phyloP scores from a whole-genome alignment of 2,329 filamentous ascomycete genomes.

The Pyrenochaeta sp. region DNA sequence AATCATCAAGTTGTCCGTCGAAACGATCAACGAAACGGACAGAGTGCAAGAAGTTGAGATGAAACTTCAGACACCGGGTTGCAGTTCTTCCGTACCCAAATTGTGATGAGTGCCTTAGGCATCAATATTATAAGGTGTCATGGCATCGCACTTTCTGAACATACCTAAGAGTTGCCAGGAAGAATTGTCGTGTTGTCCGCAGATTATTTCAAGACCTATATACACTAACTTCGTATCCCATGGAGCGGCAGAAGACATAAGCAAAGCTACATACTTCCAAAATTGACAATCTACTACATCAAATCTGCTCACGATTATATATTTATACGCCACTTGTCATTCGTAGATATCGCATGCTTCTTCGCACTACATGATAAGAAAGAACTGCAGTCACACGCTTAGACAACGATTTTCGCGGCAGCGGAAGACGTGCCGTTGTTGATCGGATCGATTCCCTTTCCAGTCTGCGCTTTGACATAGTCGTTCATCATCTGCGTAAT shows the following conservation, averaged over 20 bases:
- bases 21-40: not conserved
- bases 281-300: not conserved
- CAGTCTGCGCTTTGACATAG: conserved; percentile 40
- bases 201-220: not conserved
- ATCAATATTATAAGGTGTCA: not conserved
- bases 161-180: too few relatives aligned
- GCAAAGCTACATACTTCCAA: not conserved
- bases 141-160: not conserved
- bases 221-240: not conserved
- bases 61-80: not conserved
- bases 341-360: too few relatives aligned
- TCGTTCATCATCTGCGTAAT: conserved; percentile 48
- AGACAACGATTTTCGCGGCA: conserved; percentile 10
- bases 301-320: too few relatives aligned
- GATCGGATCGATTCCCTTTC: conserved; percentile 16
- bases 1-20: too few relatives aligned
- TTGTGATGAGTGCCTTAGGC: not conserved
- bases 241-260: not conserved
- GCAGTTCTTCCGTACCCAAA: not conserved
- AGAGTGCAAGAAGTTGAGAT: not conserved
- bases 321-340: too few relatives aligned
- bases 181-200: not conserved
- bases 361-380: not conserved
- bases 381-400: not conserved
- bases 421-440: conserved; percentile 8